phyloP scores from a whole-genome alignment of 23 red algal species.

The Gracilaria caudata region DNA sequence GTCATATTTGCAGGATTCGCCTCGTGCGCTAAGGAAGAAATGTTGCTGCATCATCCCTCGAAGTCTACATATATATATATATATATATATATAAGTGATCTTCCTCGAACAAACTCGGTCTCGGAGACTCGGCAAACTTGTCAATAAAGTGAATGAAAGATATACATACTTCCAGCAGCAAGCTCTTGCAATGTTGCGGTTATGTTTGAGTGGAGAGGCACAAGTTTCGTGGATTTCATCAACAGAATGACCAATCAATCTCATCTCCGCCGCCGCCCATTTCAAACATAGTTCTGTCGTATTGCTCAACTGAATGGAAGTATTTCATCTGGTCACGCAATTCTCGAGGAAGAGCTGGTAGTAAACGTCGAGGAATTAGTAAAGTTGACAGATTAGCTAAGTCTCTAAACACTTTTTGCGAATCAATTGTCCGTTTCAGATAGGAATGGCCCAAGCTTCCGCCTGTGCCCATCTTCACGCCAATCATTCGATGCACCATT shows the following conservation, averaged over 20 bases:
- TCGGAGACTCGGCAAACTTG: background rate
- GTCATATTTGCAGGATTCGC: background rate
- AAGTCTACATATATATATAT: background rate
- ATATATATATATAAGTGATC: too few species aligned
- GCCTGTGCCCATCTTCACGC: constrained; percentile 92
- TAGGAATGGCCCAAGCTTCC: constrained; percentile 92
- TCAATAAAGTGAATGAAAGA: background rate
- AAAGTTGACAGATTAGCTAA: constrained; percentile 91
- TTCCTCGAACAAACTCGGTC: background rate
- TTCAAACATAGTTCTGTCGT: constrained; percentile 84
- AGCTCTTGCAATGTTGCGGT: background rate
- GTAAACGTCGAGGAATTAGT: constrained; percentile 90
- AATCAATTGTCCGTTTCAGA: constrained; percentile 85
- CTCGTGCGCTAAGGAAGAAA: background rate
- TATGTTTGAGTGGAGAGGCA: too few species aligned
- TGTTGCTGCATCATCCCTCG: background rate
- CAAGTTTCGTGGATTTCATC: background rate
- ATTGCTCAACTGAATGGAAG: constrained; percentile 80
- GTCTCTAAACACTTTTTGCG: constrained; percentile 91
- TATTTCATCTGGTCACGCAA: constrained; percentile 91
- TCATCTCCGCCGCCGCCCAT: constrained; percentile 79
- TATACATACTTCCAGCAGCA: background rate
- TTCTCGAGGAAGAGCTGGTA: constrained; percentile 83
- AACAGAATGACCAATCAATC: constrained; percentile 89
- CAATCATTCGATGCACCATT: constrained; percentile 99